Evolutionary conservation across 2,329 filamentous ascomycete genomes (phyloP), one percentile per base, ranked within the genome.

Genomic region (Aspergillus neoniger): DNA sequence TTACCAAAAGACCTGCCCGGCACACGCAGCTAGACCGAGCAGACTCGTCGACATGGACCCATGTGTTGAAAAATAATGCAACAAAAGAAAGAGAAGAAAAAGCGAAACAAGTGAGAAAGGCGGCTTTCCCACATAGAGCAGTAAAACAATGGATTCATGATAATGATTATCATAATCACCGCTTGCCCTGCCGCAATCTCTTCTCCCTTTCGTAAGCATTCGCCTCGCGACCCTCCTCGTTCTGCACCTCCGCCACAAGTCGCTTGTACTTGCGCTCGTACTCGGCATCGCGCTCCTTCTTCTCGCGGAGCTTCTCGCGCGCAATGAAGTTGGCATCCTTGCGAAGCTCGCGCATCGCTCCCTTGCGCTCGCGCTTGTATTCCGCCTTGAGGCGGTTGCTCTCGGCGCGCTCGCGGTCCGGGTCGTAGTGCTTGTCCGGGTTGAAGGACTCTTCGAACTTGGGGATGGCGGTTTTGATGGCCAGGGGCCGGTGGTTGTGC

Each of bases 391-490:
- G 85, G 77, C 93, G 95, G 72, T 88, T 88, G 63, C 90, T 79
- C 72, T 97, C 92, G 21, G 91, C 89, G 36, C 95, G 91, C 77
- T 96, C 92, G 67, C 88, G 89, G 78, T 99, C 91, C 0, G 92
- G 92, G 74, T 99, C 96, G 85, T 99, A 98, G 84, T 98, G 95
- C 80, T 92, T 94, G 80, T 91, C 87, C 3, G 95, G 95, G 76
- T 96, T 95, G 85, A 92, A 99, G 60, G 86, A 85, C 74, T 97
- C 94, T 80, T 98, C 95, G 80, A 98, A 99, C 77, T 96, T 96
- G 77, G 95, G 95, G 50, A 97, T 87, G 60, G 86, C 88, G 7
- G 87, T 88, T 76, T 94, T 93, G 81, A 98, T 96, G 21, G 95
- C 89, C 2, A 96, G 84, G 0, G 93, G 92, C 0, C 85, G 85